Conservation (phyloP, 108 stramenopile species). For the Cylindrotheca closterium region DNA sequence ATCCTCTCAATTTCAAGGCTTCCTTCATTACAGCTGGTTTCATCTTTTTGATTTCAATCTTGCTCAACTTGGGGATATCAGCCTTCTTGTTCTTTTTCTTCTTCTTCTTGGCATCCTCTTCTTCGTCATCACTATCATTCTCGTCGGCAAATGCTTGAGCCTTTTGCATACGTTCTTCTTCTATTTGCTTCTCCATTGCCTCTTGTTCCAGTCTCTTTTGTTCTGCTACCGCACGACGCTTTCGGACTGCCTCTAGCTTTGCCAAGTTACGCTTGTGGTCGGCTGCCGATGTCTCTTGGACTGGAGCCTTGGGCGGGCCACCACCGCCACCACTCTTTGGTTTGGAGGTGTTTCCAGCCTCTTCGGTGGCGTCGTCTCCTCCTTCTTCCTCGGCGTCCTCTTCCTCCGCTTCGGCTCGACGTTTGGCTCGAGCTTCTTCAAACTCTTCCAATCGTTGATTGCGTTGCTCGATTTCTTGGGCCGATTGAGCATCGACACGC, state of each 20-base stretch:
- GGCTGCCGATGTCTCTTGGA: conserved; percentile 59
- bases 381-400: conserved; percentile 49
- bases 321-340: conserved; percentile 53
- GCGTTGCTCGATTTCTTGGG: conserved; percentile 86
- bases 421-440: conserved; percentile 67
- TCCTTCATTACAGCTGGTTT: conserved; percentile 89
- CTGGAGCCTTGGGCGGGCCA: conserved; percentile 45
- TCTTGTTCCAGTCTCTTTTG: conserved; percentile 52
- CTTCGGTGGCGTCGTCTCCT: conserved; percentile 47
- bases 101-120: conserved; percentile 54
- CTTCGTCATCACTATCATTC: conserved; percentile 28
- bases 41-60: conserved; percentile 89
- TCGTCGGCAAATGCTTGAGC: conserved; percentile 27
- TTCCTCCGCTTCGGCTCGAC: conserved; percentile 75
- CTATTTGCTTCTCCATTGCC: conserved; percentile 45
- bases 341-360: conserved; percentile 30
- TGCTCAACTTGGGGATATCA: conserved; percentile 75
- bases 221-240: conserved; percentile 68
- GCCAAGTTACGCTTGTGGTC: conserved; percentile 88
- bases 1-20: conserved; percentile 77
- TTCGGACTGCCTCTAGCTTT: conserved; percentile 77
- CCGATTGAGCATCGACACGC: conserved; percentile 73
- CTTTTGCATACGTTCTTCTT: conserved; percentile 54
- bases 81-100: conserved; percentile 48
- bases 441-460: conserved; percentile 78